Evolutionary conservation across 1,139 yeast species (phyloP).

Genomic region (Blastobotrys raffinosifermentans): DNA sequence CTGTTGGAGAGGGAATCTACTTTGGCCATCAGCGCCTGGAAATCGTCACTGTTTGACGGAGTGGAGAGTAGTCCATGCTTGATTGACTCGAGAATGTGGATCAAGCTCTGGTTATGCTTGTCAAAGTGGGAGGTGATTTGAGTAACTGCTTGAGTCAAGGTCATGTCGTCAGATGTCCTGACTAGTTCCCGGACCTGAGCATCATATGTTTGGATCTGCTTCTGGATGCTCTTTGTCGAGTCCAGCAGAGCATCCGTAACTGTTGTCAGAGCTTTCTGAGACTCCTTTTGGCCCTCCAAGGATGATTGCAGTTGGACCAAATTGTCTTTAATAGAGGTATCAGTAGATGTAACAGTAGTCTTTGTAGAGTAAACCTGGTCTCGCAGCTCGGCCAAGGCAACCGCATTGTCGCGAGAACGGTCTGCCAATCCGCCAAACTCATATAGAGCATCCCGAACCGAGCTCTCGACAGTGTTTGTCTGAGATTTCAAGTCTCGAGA

Average conservation of each 20-base stretch:
- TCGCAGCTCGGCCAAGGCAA: constrained; percentile 34
- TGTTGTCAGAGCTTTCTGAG: constrained; percentile 19
- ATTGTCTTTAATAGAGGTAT: constrained; percentile 18
- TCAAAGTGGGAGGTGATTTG: background rate
- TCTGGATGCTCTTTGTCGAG: constrained; percentile 18
- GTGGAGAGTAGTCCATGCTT: too few species aligned
- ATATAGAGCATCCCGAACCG: constrained; percentile 36
- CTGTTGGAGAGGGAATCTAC: too few species aligned
- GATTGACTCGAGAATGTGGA: too few species aligned
- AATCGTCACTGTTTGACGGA: too few species aligned
- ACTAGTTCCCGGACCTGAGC: constrained; percentile 13
- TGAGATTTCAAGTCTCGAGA: constrained; percentile 27
- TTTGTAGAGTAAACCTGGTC: constrained; percentile 22
- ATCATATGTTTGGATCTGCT: constrained; percentile 17
- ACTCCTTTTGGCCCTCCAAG: constrained; percentile 22
- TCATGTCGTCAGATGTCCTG: background rate
- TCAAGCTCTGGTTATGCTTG: background rate
- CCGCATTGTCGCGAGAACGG: constrained; percentile 41
- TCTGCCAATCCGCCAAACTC: constrained; percentile 38
- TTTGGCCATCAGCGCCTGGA: too few species aligned
- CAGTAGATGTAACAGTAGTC: constrained; percentile 14
- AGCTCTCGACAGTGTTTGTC: constrained; percentile 30
- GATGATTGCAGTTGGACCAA: constrained; percentile 16
- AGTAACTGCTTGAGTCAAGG: background rate
- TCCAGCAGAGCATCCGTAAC: constrained; percentile 23